Percentiles rank a stretch among this genome's conserved stretches.
phyloP scores from a whole-genome alignment of 2,329 filamentous ascomycete species.

The Pleoardoris graminearum region DNA sequence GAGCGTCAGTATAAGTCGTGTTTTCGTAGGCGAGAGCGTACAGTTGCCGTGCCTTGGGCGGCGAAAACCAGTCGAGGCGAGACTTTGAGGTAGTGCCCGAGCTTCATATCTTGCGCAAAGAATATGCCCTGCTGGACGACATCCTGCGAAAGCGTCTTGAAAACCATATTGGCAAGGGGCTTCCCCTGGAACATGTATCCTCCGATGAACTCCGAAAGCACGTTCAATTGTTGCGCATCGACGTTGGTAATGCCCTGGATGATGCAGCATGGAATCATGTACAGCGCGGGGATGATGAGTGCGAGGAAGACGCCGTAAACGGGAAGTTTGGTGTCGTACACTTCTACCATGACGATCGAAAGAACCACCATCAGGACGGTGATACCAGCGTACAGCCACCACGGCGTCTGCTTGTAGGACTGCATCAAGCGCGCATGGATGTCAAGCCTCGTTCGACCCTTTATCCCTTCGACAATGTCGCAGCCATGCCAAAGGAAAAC shows the following conservation, averaged over 20 bases:
- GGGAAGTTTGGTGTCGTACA: slow-evolving; percentile 2
- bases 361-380: background rate
- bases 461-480: slow-evolving; percentile 74
- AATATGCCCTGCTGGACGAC: slow-evolving; percentile 87
- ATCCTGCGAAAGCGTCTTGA: slow-evolving; percentile 88
- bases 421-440: slow-evolving; percentile 36
- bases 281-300: background rate
- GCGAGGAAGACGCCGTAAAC: slow-evolving; percentile 2
- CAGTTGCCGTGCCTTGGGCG: slow-evolving; percentile 1
- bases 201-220: slow-evolving; percentile 83
- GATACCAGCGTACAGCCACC: slow-evolving; percentile 39
- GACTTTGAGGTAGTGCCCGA: slow-evolving; percentile 81
- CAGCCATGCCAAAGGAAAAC: slow-evolving; percentile 82
- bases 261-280: slow-evolving; percentile 6
- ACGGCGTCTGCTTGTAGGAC: slow-evolving; percentile 29
- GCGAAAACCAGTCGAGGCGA: slow-evolving; percentile 1
- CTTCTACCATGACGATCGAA: slow-evolving; percentile 5
- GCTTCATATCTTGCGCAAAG: slow-evolving; percentile 83
- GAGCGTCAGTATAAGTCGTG: slow-evolving; percentile 52
- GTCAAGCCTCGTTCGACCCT: slow-evolving; percentile 61
- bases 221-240: slow-evolving; percentile 67
- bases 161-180: slow-evolving; percentile 90
- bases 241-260: slow-evolving; percentile 59
- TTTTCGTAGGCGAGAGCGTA: slow-evolving; percentile 73
- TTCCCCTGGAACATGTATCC: slow-evolving; percentile 83